These are phyloP conservation scores for Acacia concinna DNA, from an alignment of 331 rosid genomes.

Conservation along the genomic window DNA sequence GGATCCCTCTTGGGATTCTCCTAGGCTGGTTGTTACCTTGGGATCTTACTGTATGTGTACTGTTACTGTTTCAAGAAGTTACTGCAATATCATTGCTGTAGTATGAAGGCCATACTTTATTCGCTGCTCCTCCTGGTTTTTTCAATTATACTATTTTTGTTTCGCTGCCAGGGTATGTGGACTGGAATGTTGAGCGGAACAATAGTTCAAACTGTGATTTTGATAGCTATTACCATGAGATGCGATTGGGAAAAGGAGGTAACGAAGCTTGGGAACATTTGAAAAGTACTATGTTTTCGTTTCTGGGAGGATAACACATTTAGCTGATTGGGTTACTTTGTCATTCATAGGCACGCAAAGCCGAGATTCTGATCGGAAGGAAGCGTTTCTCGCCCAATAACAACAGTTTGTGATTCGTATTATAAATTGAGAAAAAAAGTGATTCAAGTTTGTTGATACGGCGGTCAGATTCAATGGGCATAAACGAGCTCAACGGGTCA, in stretches of 20 bases:
- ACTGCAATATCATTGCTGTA: background rate
- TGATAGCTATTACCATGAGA: conserved; percentile 43
- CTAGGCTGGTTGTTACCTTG: conserved; percentile 44
- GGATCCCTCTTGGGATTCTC: conserved; percentile 50
- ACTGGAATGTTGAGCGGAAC: conserved; percentile 70
- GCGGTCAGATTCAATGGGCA: too few relatives aligned
- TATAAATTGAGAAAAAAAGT: background rate
- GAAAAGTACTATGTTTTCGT: background rate
- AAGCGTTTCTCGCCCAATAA: conserved; percentile 28
- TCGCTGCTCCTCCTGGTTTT: conserved; percentile 1
- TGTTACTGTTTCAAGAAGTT: background rate
- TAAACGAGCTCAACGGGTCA: too few relatives aligned
- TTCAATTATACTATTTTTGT: background rate
- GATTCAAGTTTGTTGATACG: background rate
- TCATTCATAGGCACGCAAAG: conserved; percentile 45
- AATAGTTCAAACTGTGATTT: conserved; percentile 55
- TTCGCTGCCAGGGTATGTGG: conserved; percentile 51
- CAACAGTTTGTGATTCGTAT: background rate
- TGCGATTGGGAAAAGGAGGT: conserved; percentile 70
- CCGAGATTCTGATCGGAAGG: conserved; percentile 32
- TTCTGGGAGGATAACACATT: background rate
- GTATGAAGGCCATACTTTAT: background rate
- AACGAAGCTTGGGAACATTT: background rate
- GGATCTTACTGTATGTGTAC: conserved; percentile 34
- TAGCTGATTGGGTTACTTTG: conserved; percentile 19